These are phyloP conservation scores for Aquilaria malaccensis DNA, from an alignment of 345 rosid genomes.

Conservation along the genomic window DNA sequence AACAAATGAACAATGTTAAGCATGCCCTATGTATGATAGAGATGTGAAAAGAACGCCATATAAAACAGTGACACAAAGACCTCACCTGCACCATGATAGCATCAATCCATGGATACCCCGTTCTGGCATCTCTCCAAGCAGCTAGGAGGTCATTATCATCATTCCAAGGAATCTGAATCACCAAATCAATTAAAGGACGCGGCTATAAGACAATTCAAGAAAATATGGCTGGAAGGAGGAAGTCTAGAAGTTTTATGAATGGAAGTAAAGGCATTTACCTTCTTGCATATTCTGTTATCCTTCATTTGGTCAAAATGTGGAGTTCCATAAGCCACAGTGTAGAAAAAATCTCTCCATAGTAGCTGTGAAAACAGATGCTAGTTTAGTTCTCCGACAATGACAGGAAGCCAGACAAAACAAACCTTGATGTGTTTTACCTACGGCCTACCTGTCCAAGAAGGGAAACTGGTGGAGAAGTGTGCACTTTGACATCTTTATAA, in stretches of 20 bases:
- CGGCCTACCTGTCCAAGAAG: slow-evolving; percentile 87
- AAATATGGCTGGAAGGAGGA: not conserved
- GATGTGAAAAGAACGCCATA: not conserved
- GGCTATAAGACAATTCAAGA: not conserved
- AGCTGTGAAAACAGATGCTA: slow-evolving; percentile 33
- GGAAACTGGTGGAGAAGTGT: slow-evolving; percentile 90
- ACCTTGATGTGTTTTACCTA: slow-evolving; percentile 18
- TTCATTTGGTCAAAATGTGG: slow-evolving; percentile 86
- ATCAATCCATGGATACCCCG: slow-evolving; percentile 98
- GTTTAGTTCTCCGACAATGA: slow-evolving; percentile 12
- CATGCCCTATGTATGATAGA: not conserved
- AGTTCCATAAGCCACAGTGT: slow-evolving; percentile 78
- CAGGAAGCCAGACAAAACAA: slow-evolving; percentile 7
- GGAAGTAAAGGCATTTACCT: slow-evolving; percentile 34
- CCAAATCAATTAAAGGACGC: slow-evolving; percentile 4
- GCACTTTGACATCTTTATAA: slow-evolving; percentile 55
- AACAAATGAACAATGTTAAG: slow-evolving; percentile 4
- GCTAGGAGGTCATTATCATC: slow-evolving; percentile 55
- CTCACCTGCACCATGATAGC: slow-evolving; percentile 96
- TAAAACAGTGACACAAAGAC: slow-evolving; percentile 8
- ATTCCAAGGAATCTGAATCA: slow-evolving; percentile 84
- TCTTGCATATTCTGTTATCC: slow-evolving; percentile 80
- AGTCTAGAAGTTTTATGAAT: not conserved
- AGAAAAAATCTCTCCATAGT: slow-evolving; percentile 93
- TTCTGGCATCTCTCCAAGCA: slow-evolving; percentile 92